A percentile compares a stretch with the other conserved stretches of the same genome.
phyloP scores from a whole-genome alignment of 2,329 filamentous ascomycete species.

The Aureobasidium sp. region DNA sequence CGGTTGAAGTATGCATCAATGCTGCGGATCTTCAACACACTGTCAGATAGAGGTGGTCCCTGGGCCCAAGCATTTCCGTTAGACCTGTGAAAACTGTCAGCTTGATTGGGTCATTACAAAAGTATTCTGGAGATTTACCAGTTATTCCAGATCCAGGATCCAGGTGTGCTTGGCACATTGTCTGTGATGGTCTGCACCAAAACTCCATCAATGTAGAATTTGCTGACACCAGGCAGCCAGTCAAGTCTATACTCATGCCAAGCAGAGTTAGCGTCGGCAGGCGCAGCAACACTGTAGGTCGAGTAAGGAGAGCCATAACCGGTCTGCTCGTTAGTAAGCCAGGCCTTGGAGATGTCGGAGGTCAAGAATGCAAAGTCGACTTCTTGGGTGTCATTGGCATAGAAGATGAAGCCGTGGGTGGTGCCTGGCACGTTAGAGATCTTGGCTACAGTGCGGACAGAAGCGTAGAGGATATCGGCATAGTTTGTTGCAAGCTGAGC shows the following conservation, averaged over 20 bases:
- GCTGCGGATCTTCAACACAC: conserved; percentile 57
- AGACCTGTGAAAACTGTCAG: conserved; percentile 31
- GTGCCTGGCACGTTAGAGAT: conserved; percentile 55
- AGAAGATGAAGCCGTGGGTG: conserved; percentile 72
- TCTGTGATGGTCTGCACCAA: conserved; percentile 47
- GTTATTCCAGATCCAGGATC: conserved; percentile 60
- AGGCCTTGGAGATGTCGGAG: conserved; percentile 5
- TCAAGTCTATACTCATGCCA: conserved; percentile 81
- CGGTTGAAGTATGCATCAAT: conserved; percentile 56
- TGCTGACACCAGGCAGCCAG: conserved; percentile 53
- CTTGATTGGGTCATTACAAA: background rate
- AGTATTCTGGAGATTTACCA: conserved; percentile 35
- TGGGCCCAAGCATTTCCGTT: conserved; percentile 62
- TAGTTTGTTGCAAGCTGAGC: conserved; percentile 57
- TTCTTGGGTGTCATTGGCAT: conserved; percentile 69
- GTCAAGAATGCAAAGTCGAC: conserved; percentile 59
- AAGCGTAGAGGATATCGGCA: conserved; percentile 58
- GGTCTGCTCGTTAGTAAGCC: conserved; percentile 53
- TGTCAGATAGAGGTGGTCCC: conserved; percentile 57
- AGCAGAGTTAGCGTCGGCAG: conserved; percentile 52
- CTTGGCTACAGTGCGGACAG: conserved; percentile 60
- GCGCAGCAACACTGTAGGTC: conserved; percentile 55
- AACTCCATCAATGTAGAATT: conserved; percentile 60
- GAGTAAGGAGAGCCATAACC: conserved; percentile 51
- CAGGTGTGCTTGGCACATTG: conserved; percentile 46